Conservation (phyloP, 179 eudicot genomes). For the Dionaea muscipula region DNA sequence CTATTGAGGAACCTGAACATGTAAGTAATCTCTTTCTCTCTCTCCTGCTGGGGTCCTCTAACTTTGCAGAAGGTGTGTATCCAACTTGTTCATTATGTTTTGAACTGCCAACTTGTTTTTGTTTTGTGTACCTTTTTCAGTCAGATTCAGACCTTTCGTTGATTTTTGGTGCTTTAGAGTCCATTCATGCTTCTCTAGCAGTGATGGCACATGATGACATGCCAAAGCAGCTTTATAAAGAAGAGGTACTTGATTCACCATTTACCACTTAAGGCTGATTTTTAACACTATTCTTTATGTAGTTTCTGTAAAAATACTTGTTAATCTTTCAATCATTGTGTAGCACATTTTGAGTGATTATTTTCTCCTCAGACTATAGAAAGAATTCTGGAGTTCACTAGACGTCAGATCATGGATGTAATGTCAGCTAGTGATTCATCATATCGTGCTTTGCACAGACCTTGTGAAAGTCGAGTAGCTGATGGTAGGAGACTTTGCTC, state of each 20-base stretch:
- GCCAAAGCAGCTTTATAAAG: conserved; percentile 88
- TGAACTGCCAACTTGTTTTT: conserved; percentile 4
- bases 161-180: conserved; percentile 70
- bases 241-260: conserved; percentile 48
- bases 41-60: conserved; percentile 3
- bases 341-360: not conserved
- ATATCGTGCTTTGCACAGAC: conserved; percentile 84
- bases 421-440: conserved; percentile 85
- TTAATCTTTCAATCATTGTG: not conserved
- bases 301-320: not conserved
- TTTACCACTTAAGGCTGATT: not conserved
- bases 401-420: conserved; percentile 70
- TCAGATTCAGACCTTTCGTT: conserved; percentile 61
- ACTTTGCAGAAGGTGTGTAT: not conserved
- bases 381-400: conserved; percentile 83
- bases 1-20: conserved; percentile 61
- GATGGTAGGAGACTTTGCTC: conserved; percentile 45
- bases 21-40: conserved; percentile 35
- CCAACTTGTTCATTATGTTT: conserved; percentile 1
- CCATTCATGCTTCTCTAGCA: conserved; percentile 80
- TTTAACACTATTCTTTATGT: not conserved
- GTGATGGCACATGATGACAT: conserved; percentile 67
- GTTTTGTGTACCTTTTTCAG: conserved; percentile 26
- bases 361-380: conserved; percentile 55
- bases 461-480: conserved; percentile 44